Conservation (phyloP, 306 rosid species). For the Trifolium subterraneum region DNA sequence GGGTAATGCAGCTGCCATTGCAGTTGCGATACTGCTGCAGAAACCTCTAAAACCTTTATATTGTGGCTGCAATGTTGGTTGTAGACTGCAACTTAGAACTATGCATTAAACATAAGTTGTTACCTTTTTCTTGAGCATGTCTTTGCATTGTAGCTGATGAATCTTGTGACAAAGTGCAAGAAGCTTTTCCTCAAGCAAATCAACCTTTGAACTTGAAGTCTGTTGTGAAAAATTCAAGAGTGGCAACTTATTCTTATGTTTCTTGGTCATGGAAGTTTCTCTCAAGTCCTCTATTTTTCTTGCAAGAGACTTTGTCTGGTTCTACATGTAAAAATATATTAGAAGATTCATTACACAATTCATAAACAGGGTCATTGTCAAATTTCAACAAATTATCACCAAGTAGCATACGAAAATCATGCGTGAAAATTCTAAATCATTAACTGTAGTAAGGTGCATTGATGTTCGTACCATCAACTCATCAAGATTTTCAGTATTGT, state of each 20-base stretch:
- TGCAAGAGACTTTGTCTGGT: slow-evolving; percentile 61
- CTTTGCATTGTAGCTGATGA: slow-evolving; percentile 71
- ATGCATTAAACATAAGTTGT: background rate
- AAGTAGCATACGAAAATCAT: background rate
- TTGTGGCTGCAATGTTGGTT: background rate
- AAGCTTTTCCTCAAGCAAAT: slow-evolving; percentile 71
- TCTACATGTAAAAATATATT: slow-evolving; percentile 59
- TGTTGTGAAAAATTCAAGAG: slow-evolving; percentile 53
- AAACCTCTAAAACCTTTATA: background rate
- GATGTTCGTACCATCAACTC: slow-evolving; percentile 59
- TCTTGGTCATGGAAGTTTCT: slow-evolving; percentile 45
- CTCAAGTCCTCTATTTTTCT: slow-evolving; percentile 59
- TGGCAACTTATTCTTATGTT: slow-evolving; percentile 46
- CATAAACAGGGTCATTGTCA: background rate
- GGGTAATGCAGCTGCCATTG: too few relatives aligned
- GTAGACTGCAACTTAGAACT: background rate
- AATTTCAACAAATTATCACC: background rate
- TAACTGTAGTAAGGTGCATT: background rate
- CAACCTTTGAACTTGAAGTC: slow-evolving; percentile 51
- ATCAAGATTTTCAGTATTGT: slow-evolving; percentile 61
- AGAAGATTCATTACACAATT: too few relatives aligned
- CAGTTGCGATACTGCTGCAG: background rate
- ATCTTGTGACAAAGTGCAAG: slow-evolving; percentile 68
- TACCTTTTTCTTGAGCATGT: slow-evolving; percentile 68
- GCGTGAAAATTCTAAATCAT: background rate